Base-by-base conservation (phyloP, 805 yeast genomes). In the Starmerella cellae region DNA sequence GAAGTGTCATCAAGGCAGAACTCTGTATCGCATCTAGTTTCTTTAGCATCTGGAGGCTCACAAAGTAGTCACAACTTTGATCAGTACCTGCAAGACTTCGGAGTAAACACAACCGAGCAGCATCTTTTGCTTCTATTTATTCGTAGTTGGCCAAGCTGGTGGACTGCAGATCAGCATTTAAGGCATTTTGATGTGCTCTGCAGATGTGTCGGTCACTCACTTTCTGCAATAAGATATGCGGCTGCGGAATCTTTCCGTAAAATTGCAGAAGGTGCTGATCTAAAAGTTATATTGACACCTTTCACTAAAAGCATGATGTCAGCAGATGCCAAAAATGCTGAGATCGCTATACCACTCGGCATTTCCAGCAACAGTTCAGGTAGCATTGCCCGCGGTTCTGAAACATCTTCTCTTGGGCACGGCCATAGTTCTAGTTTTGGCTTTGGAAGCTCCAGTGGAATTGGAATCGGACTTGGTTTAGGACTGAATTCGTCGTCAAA, bases 81-180 rank as follows among this genome's bases (percentile, higher is more conserved):
- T 4, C 20, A 16, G 9, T 37, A 24, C 10, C n/a, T 28, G 16
- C 18, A 8, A 8, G 35, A 29, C 1, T 18, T 33, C n/a, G 52
- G 52, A 3, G 14, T 48, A 17, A 38, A 37, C 20, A 38, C 46
- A 3, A 33, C 51, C 8, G 52, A 49, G 21, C 46, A 48, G 19
- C 41, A 45, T 5, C 44, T 49, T 2, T 30, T 49, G 28, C 35
- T 45, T 3, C 34, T 39, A 8, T 42, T 42, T 17, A 66, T 85
- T 1, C 82, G 82, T 24, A 68, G 80, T 2, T 65, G 80, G 35
- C 91, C 97, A 0, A 80, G 87, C 75, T 72, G 81, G 51, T 50
- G 50, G 48, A 39, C 44, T 2, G 60, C 67, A 0, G 66, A 77
- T 2, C 71, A 75, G 10, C 76, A 77, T 53, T 70, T 79, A 43